Percentiles rank a stretch among this genome's conserved stretches.
These are phyloP conservation scores for Yarrowia porcina DNA, from an alignment of 805 yeast genomes.

Conservation along the genomic window DNA sequence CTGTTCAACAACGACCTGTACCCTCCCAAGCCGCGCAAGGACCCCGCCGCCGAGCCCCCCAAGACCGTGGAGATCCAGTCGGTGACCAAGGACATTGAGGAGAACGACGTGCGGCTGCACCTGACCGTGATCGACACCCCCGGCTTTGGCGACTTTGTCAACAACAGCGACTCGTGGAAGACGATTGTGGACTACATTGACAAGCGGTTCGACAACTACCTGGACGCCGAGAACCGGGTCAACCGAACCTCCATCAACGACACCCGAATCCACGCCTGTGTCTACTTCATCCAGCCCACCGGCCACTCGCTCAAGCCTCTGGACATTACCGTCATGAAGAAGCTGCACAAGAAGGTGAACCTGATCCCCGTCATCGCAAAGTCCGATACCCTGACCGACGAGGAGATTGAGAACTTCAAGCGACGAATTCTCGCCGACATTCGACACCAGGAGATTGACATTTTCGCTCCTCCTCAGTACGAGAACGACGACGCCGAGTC, in stretches of 20 bases:
- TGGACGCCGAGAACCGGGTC: conserved; percentile 84
- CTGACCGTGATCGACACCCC: conserved; percentile 85
- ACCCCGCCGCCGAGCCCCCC: conserved; percentile 46
- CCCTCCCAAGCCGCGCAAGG: conserved; percentile 41
- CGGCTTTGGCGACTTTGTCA: conserved; percentile 89
- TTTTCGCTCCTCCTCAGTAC: conserved; percentile 73
- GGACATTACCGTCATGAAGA: conserved; percentile 84
- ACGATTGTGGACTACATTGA: conserved; percentile 90
- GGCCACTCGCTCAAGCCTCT: conserved; percentile 89
- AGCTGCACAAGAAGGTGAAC: conserved; percentile 85
- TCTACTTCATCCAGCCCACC: conserved; percentile 95
- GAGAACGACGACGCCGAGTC: conserved; percentile 87
- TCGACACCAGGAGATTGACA: conserved; percentile 63
- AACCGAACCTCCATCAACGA: conserved; percentile 70
- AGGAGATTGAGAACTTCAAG: conserved; percentile 76
- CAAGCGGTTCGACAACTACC: conserved; percentile 76
- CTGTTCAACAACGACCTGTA: conserved; percentile 70
- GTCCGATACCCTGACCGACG: conserved; percentile 87
- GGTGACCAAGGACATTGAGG: conserved; percentile 73
- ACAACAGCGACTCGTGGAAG: conserved; percentile 77
- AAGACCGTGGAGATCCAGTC: conserved; percentile 56
- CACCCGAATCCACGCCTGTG: conserved; percentile 85
- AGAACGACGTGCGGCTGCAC: conserved; percentile 84
- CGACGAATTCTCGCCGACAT: conserved; percentile 74
- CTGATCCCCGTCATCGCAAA: conserved; percentile 93